Evolutionary conservation across 495 filamentous ascomycete species (phyloP).

Genomic region (Parmelia sp.): DNA sequence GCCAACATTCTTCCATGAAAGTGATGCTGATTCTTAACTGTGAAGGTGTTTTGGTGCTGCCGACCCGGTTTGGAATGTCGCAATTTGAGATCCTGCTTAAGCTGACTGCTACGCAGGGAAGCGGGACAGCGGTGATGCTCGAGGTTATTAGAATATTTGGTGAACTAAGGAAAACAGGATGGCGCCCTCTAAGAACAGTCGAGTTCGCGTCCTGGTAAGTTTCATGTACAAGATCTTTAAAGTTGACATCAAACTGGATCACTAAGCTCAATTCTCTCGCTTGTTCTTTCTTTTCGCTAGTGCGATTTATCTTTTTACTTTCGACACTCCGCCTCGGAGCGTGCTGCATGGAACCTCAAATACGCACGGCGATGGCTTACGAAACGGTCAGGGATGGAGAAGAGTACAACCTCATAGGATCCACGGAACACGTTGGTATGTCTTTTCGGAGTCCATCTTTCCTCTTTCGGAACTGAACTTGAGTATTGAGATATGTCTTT

Average conservation of each 20-base stretch:
- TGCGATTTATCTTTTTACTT: not conserved
- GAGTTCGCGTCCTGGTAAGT: constrained; percentile 80
- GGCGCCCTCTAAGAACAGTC: constrained; percentile 88
- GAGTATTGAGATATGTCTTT: too few species aligned
- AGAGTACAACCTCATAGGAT: constrained; percentile 90
- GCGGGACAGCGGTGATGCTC: constrained; percentile 84
- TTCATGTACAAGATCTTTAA: not conserved
- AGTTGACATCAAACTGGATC: not conserved
- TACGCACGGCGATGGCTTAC: not conserved
- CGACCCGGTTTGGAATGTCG: constrained; percentile 45
- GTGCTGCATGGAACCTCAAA: not conserved
- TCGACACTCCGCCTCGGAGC: not conserved
- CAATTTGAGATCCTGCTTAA: not conserved
- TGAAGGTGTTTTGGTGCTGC: constrained; percentile 65
- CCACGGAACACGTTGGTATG: constrained; percentile 93
- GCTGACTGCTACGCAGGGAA: constrained; percentile 39
- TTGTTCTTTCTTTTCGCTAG: not conserved
- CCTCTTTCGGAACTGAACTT: too few species aligned
- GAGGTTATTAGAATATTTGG: constrained; percentile 82
- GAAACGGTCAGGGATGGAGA: constrained; percentile 52
- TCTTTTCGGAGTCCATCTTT: too few species aligned
- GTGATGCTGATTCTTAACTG: not conserved
- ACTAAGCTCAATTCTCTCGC: not conserved
- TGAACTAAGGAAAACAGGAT: constrained; percentile 63
- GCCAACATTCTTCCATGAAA: not conserved